Evolutionary conservation across 2,329 filamentous ascomycete genomes (phyloP), one percentile per base, ranked within the genome.

Genomic region (Onygenales sp.): DNA sequence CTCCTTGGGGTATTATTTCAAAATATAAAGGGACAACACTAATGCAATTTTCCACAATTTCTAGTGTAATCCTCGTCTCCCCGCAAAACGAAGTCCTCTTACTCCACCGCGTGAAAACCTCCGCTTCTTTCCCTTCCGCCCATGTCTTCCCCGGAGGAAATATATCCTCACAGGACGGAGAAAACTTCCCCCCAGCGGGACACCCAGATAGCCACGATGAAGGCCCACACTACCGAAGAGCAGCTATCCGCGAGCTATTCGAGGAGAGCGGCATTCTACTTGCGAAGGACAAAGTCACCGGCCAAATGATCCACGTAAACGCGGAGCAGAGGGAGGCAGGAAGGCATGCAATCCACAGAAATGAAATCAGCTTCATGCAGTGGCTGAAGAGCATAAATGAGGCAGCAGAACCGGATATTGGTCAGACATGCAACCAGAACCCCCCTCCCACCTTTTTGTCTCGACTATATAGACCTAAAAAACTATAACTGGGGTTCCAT

Each of bases 141-240:
- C 90, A 97, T 65, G 93, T 98, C 56, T 98, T 98, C 61, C 92
- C 93, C 0, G 93, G 93, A 36, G 93, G 93, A 5, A 78, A 95
- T 21, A 86, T 89, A 10, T 69, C 80, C 0, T 80, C 80, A 17
- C 89, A 95, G 63, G 92, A 97, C 61, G 90, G 87, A 35, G 61
- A 68, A 17, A 27, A 49, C 14, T 72, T 78, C 10, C 76, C 81
- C 0, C 69, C 70, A 0, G 64, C 70, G 0, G 76, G 76, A 13
- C 75, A 81, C 32, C 69, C 74, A 0, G 72, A 70, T 8, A 74
- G 85, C 10, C 90, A 96, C 62, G 68, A 75, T 9, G 91, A 96
- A 66, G 83, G 83, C 0, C 72, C 75, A 0, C 79, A 82, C 2
- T 96, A 96, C 65, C 78, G 90, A n/a, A 71, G 88, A 38, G 90